Base-by-base conservation (phyloP, 2,329 filamentous ascomycete species). In the Botryosphaeria dothidea region DNA sequence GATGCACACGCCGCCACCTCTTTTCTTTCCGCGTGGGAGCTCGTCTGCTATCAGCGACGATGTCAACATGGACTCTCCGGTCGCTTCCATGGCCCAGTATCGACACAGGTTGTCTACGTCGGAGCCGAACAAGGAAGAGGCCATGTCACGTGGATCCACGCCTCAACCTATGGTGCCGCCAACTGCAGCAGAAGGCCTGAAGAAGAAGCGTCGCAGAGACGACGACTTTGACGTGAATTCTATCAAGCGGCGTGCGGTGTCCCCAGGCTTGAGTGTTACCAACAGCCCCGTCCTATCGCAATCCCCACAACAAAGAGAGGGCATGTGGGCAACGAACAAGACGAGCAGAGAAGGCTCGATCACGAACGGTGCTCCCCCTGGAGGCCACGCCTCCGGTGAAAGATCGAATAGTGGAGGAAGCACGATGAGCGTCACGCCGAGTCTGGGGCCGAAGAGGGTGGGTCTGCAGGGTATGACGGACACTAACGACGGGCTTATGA, bases 401-500 rank as follows among this genome's bases (percentile, higher is more conserved):
- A 78, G 82, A 65, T 76, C 79, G 62, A 80, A 79, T 69, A 82
- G 81, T 62, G 76, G 78, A 43, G 79, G 82, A 7, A 84, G 84
- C 65, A 82, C 85, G 11, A 76, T 81, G 67, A 73, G 68, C 65
- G 73, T 77, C 71, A 78, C 76, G 3, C 77, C 77, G 2, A 74
- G 72, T 0, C 41, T 70, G 81, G 83, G 69, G 71, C 81, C 58
- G 80, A 84, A 70, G 85, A 73, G 75, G 62, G 69, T 78, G 84
- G 75, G 70, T 67, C 77, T 96, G 70, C 93, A 97, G 78, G 92
- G 93, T 1, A 97, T 98, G 93, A 90, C 87, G 19, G 94, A 97
- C 78, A 94, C 94, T n/a, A 92, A 92, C 74, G 94, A 97, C 76
- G 92, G 93, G 1, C 84, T 97, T 69, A 97, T 97, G 90, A 93